Base-by-base conservation (phyloP, 2,329 filamentous ascomycete genomes). In the Cadophora malorum region DNA sequence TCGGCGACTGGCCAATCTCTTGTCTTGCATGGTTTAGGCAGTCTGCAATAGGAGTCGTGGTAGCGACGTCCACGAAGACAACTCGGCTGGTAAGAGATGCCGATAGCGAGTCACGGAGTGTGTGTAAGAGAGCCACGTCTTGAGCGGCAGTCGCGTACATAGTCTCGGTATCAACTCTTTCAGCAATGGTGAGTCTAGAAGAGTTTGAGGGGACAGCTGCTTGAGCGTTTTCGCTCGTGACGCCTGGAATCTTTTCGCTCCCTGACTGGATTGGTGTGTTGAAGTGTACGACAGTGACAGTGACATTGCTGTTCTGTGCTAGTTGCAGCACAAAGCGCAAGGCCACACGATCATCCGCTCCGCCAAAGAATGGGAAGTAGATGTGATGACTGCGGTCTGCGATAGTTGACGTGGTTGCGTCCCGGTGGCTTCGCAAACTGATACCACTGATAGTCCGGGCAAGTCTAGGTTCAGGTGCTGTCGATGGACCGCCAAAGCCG, bases 301-400 rank as follows among this genome's bases (percentile, higher is more conserved):
- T 94, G 31, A 97, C 88, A 53, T 91, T 87, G 4, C 88, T 85
- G 74, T 94, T 96, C 77, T 90, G 89, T 0, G 90, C 92, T 0
- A 99, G 85, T 76, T 97, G 95, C 3, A 98, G 83, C 3, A 95
- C 91, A 28, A 98, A 87, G 0, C 90, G 85, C 0, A 98, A 84
- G 0, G 94, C 94, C 4, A 90, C 87, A 8, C 88, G 86, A 75
- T 97, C 95, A 76, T 99, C 96, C 0, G 84, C 81, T 9, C 92
- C 92, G 21, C 95, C 94, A 68, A 97, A 90, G 80, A 93, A 98
- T 0, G 94, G 91, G 64, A 97, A 83, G 77, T 97, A 94, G 72
- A 98, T 85, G 77, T 95, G 93, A 76, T 97, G 93, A 45, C 88
- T 89, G 69, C 89, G 90, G 74, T 92, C 87, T 6, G 84, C 82